Percentiles rank a stretch among this genome's conserved stretches.
Evolutionary conservation across 1,284 basidiomycete species (phyloP).

Genomic region (Calocybe gambosa): DNA sequence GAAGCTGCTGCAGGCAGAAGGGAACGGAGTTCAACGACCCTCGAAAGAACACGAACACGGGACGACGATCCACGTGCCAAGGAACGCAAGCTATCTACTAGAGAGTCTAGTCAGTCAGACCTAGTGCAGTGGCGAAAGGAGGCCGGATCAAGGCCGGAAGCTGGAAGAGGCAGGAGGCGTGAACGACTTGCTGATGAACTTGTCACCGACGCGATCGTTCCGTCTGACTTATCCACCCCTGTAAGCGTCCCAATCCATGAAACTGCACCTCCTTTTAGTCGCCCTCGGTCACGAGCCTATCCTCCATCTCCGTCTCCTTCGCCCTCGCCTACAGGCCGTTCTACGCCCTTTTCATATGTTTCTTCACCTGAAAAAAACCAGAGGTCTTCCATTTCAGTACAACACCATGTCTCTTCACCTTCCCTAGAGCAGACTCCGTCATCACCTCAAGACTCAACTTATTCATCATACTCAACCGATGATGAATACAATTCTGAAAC

Average conservation of each 20-base stretch:
- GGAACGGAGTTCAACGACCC: conserved; percentile 54
- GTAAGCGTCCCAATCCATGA: conserved; percentile 23
- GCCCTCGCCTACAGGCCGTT: conserved; percentile 38
- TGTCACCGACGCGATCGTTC: conserved; percentile 23
- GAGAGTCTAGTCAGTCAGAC: conserved; percentile 37
- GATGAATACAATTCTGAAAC: conserved; percentile 73
- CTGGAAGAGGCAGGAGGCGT: conserved; percentile 52
- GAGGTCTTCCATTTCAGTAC: conserved; percentile 31
- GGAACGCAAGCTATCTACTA: conserved; percentile 29
- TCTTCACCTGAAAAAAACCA: conserved; percentile 14
- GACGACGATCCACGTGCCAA: conserved; percentile 37
- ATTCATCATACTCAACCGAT: conserved; percentile 67
- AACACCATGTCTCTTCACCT: conserved; percentile 16
- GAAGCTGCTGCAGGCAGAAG: conserved; percentile 60
- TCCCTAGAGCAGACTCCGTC: conserved; percentile 22
- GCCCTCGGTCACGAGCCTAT: conserved; percentile 35
- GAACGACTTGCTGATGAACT: conserved; percentile 39
- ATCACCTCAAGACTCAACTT: conserved; percentile 29
- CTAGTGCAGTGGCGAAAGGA: conserved; percentile 47
- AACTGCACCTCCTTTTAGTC: conserved; percentile 29
- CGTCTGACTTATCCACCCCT: conserved; percentile 19
- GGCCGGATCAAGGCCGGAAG: conserved; percentile 33
- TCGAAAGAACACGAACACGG: conserved; percentile 48
- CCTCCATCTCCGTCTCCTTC: conserved; percentile 47
- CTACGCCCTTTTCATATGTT: conserved; percentile 24